Conservation (phyloP, 352 stramenopile species). For the Pythium aristosporum region DNA sequence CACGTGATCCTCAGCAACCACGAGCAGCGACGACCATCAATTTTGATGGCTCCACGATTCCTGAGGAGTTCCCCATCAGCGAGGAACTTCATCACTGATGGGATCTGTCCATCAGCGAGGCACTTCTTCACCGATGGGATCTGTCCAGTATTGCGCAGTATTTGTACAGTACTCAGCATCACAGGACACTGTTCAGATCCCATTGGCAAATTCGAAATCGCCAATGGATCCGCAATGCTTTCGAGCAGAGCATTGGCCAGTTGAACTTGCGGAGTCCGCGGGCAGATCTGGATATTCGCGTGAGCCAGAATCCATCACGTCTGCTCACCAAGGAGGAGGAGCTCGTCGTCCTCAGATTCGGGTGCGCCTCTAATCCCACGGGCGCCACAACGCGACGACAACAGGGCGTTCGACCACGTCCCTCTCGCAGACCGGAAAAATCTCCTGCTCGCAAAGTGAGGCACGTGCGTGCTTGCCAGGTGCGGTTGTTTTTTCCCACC, state of each 20-base stretch:
- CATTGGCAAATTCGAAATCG: too few relatives aligned
- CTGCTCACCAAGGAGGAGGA: neutral
- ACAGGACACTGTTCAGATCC: neutral
- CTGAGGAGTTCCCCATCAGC: neutral
- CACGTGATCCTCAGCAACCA: neutral
- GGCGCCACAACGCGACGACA: conserved; percentile 30
- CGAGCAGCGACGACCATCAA: neutral
- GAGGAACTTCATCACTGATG: neutral
- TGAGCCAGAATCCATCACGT: conserved; percentile 22
- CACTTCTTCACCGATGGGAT: neutral
- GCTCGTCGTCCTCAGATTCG: conserved; percentile 15
- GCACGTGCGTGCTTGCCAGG: conserved; percentile 18
- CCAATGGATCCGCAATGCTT: too few relatives aligned
- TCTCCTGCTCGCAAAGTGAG: conserved; percentile 20
- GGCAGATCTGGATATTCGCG: conserved; percentile 2
- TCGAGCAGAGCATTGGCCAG: neutral
- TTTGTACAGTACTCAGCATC: too few relatives aligned
- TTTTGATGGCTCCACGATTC: neutral
- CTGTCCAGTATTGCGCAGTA: neutral
- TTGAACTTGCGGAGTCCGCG: conserved; percentile 15
- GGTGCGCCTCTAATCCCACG: conserved; percentile 5
- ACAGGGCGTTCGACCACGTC: conserved; percentile 1
- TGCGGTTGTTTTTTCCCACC: conserved; percentile 3
- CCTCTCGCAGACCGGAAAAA: conserved; percentile 29
- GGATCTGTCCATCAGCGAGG: neutral